These are phyloP conservation scores for Cyathus striatus DNA, from an alignment of 768 basidiomycete species.

Conservation along the genomic window DNA sequence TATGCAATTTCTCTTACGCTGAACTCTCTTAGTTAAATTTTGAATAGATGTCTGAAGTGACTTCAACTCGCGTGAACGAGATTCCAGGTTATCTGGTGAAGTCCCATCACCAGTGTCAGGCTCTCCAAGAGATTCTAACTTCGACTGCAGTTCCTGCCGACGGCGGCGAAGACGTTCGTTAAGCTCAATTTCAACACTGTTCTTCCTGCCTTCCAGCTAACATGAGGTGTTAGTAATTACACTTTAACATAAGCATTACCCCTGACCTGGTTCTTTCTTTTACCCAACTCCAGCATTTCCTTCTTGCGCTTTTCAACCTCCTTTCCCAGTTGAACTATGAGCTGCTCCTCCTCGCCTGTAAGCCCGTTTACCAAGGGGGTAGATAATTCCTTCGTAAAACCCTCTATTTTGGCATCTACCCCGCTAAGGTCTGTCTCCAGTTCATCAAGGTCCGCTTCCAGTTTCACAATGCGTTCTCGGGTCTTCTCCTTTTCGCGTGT, in stretches of 20 bases:
- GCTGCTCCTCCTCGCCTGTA: slow-evolving; percentile 62
- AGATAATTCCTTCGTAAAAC: slow-evolving; percentile 63
- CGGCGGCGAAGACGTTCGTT: slow-evolving; percentile 83
- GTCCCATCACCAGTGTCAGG: slow-evolving; percentile 48
- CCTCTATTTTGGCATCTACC: slow-evolving; percentile 56
- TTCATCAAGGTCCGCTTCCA: slow-evolving; percentile 68
- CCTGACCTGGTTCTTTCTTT: slow-evolving; percentile 68
- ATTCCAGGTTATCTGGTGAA: slow-evolving; percentile 63
- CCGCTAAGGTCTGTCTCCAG: slow-evolving; percentile 65
- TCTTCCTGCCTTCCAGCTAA: slow-evolving; percentile 73
- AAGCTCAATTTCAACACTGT: slow-evolving; percentile 85
- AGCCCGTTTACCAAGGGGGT: slow-evolving; percentile 74
- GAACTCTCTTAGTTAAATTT: slow-evolving; percentile 54
- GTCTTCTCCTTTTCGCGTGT: slow-evolving; percentile 69
- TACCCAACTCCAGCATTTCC: slow-evolving; percentile 61
- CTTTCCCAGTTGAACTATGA: slow-evolving; percentile 62
- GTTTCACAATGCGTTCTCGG: slow-evolving; percentile 48
- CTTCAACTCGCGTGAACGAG: slow-evolving; percentile 63
- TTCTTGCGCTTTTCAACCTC: slow-evolving; percentile 76
- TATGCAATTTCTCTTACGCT: too few species aligned
- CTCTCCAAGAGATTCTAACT: slow-evolving; percentile 74
- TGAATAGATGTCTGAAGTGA: slow-evolving; percentile 64
- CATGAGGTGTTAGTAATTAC: neutral
- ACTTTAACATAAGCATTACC: too few species aligned
- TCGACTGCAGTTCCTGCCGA: slow-evolving; percentile 69